Evolutionary conservation across 768 basidiomycete genomes (phyloP).

Genomic region (Exidia glandulosa): DNA sequence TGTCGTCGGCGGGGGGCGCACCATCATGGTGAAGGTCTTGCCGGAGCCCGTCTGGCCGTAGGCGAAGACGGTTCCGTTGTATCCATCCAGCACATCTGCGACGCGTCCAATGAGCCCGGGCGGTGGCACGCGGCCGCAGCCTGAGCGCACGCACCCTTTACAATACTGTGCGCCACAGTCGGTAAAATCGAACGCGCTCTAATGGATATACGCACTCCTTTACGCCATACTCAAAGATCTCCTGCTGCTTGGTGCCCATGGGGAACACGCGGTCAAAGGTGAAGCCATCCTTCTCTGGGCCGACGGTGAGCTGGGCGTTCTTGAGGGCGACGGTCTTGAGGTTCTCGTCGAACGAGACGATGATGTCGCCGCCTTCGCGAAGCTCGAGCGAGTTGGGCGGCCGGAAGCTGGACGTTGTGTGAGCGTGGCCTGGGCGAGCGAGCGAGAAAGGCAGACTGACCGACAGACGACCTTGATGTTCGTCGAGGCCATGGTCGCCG

Average conservation of each 20-base stretch:
- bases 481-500: constrained; percentile 52
- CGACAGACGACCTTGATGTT: constrained; percentile 99
- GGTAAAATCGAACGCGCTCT: constrained; percentile 1
- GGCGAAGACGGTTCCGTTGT: constrained; percentile 92
- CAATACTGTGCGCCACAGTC: constrained; percentile 47
- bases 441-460: too few species aligned
- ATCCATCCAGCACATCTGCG: constrained; percentile 92
- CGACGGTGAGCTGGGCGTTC: constrained; percentile 53
- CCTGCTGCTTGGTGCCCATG: constrained; percentile 78
- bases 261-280: constrained; percentile 96
- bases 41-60: constrained; percentile 84
- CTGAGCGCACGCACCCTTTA: constrained; percentile 51
- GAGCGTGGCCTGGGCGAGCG: neutral
- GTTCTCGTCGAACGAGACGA: constrained; percentile 82
- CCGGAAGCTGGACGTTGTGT: constrained; percentile 57
- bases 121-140: constrained; percentile 5
- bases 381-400: constrained; percentile 87
- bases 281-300: constrained; percentile 94
- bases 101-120: constrained; percentile 1
- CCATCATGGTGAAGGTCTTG: constrained; percentile 99
- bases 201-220: constrained; percentile 61
- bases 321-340: constrained; percentile 74
- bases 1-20: constrained; percentile 16
- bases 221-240: constrained; percentile 98
- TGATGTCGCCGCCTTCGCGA: constrained; percentile 79